These are phyloP conservation scores for Rhizophagus prolifer DNA, from an alignment of 192 early-diverging fungal species.

Conservation along the genomic window DNA sequence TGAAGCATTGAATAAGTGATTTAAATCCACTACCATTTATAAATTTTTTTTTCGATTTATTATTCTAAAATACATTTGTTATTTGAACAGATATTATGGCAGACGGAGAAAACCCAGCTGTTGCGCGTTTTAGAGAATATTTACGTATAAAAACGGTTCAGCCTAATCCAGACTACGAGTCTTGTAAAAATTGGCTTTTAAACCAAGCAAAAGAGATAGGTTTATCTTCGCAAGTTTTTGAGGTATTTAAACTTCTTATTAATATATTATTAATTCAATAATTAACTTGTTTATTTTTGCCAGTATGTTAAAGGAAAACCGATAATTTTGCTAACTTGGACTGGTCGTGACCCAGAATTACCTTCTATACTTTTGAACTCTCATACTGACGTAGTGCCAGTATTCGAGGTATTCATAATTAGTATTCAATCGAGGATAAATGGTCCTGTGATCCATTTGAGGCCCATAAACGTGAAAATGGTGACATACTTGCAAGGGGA, in stretches of 20 bases:
- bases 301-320: constrained; percentile 68
- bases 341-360: constrained; percentile 55
- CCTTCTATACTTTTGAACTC: constrained; percentile 76
- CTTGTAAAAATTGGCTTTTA: constrained; percentile 61
- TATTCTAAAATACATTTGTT: too few species aligned
- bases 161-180: constrained; percentile 77
- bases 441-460: constrained; percentile 82
- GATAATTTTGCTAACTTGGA: constrained; percentile 70
- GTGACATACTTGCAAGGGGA: constrained; percentile 79
- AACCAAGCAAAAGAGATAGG: constrained; percentile 70
- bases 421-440: constrained; percentile 36
- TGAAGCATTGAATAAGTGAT: too few species aligned
- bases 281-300: not conserved
- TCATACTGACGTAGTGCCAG: constrained; percentile 91
- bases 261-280: not conserved
- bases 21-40: too few species aligned
- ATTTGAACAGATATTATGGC: too few species aligned
- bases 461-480: constrained; percentile 60
- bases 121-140: constrained; percentile 77
- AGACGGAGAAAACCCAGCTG: constrained; percentile 50
- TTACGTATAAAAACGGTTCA: constrained; percentile 85
- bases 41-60: too few species aligned
- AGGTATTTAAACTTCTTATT: constrained; percentile 28
- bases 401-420: constrained; percentile 45
- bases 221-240: constrained; percentile 49